Percentiles rank a stretch among this genome's conserved stretches.
Conservation (phyloP, 768 basidiomycete genomes). For the Daedaleopsis sinensis region DNA sequence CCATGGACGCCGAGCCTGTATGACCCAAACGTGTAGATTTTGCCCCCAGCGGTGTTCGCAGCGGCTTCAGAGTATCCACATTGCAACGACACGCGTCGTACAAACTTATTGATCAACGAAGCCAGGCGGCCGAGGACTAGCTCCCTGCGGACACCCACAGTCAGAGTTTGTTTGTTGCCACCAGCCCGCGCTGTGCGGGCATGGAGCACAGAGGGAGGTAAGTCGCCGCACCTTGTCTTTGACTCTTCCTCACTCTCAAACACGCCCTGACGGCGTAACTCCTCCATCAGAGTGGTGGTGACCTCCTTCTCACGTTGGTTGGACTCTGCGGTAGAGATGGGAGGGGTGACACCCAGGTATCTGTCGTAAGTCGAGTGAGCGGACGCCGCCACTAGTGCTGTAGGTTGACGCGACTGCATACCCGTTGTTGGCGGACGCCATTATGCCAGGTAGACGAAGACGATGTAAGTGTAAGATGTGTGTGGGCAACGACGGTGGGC, state of each 20-base stretch:
- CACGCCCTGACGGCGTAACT: slow-evolving; percentile 80
- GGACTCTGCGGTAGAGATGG: slow-evolving; percentile 78
- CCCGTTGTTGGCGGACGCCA: slow-evolving; percentile 22
- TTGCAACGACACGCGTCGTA: slow-evolving; percentile 75
- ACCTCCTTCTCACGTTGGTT: slow-evolving; percentile 82
- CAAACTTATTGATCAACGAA: slow-evolving; percentile 90
- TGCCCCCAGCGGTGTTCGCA: slow-evolving; percentile 90
- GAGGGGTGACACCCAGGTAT: slow-evolving; percentile 82
- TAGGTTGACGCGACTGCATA: not conserved
- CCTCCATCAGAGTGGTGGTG: slow-evolving; percentile 85
- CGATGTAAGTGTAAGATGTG: not conserved
- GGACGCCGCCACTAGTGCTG: too few relatives aligned
- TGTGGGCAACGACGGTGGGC: not conserved
- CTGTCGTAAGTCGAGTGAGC: slow-evolving; percentile 38
- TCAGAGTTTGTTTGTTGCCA: slow-evolving; percentile 9
- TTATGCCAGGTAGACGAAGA: not conserved
- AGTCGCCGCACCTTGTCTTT: slow-evolving; percentile 71
- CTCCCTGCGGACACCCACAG: slow-evolving; percentile 59
- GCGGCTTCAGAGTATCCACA: slow-evolving; percentile 87
- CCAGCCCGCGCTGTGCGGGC: not conserved
- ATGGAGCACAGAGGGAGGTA: not conserved
- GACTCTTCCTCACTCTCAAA: slow-evolving; percentile 92
- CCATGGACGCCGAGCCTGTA: slow-evolving; percentile 98
- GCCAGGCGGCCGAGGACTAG: slow-evolving; percentile 90
- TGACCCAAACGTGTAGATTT: slow-evolving; percentile 99